Evolutionary conservation across 1,284 basidiomycete genomes (phyloP).

Genomic region (Boletus mariae): DNA sequence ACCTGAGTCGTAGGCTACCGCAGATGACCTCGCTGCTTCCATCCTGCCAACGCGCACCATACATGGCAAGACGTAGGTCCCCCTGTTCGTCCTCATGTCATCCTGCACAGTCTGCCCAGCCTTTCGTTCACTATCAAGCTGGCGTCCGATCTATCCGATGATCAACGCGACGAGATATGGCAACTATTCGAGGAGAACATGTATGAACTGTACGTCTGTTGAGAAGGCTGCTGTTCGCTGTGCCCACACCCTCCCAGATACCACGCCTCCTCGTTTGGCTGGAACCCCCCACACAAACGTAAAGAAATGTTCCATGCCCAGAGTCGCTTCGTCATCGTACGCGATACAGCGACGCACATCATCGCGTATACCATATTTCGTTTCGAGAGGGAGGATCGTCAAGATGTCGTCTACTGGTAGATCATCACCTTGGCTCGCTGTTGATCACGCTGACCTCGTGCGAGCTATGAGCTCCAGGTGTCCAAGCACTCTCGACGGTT

Average conservation of each 20-base stretch:
- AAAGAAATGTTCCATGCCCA: slow-evolving; percentile 56
- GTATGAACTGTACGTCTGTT: slow-evolving; percentile 36
- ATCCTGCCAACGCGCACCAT: slow-evolving; percentile 9
- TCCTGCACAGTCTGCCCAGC: slow-evolving; percentile 23
- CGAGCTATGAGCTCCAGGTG: slow-evolving; percentile 74
- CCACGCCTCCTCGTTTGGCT: slow-evolving; percentile 58
- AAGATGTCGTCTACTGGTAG: slow-evolving; percentile 67
- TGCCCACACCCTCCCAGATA: slow-evolving; percentile 38
- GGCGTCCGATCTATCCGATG: slow-evolving; percentile 38
- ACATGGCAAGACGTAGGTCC: slow-evolving; percentile 19
- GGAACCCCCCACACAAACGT: slow-evolving; percentile 55
- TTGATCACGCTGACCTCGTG: slow-evolving; percentile 1
- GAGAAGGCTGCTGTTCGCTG: neutral
- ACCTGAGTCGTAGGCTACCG: slow-evolving; percentile 19
- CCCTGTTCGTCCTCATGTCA: neutral
- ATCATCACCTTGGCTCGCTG: slow-evolving; percentile 8
- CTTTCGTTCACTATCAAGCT: slow-evolving; percentile 34
- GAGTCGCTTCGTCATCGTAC: slow-evolving; percentile 58
- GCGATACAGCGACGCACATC: slow-evolving; percentile 20
- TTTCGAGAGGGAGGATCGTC: slow-evolving; percentile 61
- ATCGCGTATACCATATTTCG: slow-evolving; percentile 65
- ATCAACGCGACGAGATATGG: slow-evolving; percentile 49
- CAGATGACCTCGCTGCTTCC: slow-evolving; percentile 18
- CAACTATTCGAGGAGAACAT: slow-evolving; percentile 55
- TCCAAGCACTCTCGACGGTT: slow-evolving; percentile 38